A percentile compares a stretch with the other conserved stretches of the same genome.
phyloP scores from a whole-genome alignment of 2,329 filamentous ascomycete genomes.

The Pseudogymnoascus sp. region DNA sequence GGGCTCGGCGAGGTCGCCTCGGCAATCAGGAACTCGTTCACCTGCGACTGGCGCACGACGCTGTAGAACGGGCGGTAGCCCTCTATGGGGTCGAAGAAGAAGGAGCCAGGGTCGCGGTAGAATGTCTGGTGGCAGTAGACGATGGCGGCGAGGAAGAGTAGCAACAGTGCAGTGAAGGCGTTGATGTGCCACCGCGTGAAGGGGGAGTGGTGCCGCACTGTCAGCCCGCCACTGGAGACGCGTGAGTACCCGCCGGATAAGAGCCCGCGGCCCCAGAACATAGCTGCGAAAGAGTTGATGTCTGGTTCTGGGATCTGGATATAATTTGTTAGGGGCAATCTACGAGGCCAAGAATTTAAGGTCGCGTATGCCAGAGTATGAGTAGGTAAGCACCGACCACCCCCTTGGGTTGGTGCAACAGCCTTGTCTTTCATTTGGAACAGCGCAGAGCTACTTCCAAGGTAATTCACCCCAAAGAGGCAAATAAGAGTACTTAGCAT shows the following conservation, averaged over 20 bases:
- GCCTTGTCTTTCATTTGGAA: not conserved
- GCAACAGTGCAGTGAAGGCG: not conserved
- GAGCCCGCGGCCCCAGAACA: constrained; percentile 1
- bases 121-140: constrained; percentile 21
- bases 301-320: constrained; percentile 4
- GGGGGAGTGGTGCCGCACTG: not conserved
- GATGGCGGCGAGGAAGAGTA: constrained; percentile 22
- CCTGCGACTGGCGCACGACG: constrained; percentile 20
- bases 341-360: constrained; percentile 1
- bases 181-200: constrained; percentile 6
- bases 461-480: not conserved
- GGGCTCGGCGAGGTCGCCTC: constrained; percentile 8
- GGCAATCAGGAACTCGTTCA: constrained; percentile 20
- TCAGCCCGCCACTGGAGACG: not conserved
- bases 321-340: not conserved
- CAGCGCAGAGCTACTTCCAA: not conserved
- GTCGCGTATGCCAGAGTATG: not conserved
- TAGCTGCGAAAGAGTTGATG: not conserved
- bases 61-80: constrained; percentile 27
- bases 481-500: not conserved
- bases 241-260: constrained; percentile 1
- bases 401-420: not conserved
- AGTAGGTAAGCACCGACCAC: not conserved
- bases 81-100: constrained; percentile 24
- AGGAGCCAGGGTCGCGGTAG: constrained; percentile 27